phyloP scores from a whole-genome alignment of 1,139 yeast genomes.

The Suhomyces wounanorum region DNA sequence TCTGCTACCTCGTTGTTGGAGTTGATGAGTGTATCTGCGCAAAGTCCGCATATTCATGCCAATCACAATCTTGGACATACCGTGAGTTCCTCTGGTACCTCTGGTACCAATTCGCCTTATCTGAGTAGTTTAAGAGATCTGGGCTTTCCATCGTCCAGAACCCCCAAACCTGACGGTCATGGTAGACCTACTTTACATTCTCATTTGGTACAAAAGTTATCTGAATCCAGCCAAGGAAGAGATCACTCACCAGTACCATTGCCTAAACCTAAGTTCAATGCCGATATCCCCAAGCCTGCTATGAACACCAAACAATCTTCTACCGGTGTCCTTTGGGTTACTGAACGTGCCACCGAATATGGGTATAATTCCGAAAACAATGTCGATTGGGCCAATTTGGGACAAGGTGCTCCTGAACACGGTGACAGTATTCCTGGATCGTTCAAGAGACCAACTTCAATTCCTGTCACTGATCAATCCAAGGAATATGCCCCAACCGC shows the following conservation, averaged over 20 bases:
- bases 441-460: constrained; percentile 54
- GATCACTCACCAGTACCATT: constrained; percentile 53
- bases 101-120: constrained; percentile 13
- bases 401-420: constrained; percentile 73
- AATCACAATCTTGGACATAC: constrained; percentile 4
- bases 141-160: constrained; percentile 27
- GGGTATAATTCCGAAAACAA: constrained; percentile 54
- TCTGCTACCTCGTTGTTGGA: constrained; percentile 47
- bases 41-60: constrained; percentile 10
- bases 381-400: constrained; percentile 63
- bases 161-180: constrained; percentile 17
- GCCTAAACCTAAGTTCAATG: constrained; percentile 50
- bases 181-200: constrained; percentile 10
- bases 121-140: constrained; percentile 6
- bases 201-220: constrained; percentile 34
- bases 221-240: constrained; percentile 38
- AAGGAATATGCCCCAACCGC: constrained; percentile 70
- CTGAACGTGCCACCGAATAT: constrained; percentile 64
- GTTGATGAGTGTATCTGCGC: constrained; percentile 16
- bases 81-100: not conserved
- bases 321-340: constrained; percentile 71
- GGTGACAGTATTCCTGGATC: constrained; percentile 65
- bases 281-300: constrained; percentile 57
- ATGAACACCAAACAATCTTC: constrained; percentile 63
- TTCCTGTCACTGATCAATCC: constrained; percentile 54